Evolutionary conservation across 106 monocot species (phyloP).

Genomic region (Agapanthus africanus): DNA sequence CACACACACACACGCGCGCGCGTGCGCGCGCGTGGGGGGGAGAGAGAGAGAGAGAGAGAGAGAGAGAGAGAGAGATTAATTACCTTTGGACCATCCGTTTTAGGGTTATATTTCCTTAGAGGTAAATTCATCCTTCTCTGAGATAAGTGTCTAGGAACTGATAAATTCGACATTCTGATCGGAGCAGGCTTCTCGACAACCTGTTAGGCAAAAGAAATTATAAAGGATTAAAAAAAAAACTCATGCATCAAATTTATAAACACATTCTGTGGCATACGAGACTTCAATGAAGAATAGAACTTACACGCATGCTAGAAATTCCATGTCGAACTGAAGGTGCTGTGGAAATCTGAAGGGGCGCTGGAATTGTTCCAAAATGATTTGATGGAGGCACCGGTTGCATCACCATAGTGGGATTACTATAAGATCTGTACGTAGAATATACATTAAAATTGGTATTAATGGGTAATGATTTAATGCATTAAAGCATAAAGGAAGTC

Average conservation of each 20-base stretch:
- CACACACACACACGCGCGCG: too few relatives aligned
- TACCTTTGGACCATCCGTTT: conserved; percentile 63
- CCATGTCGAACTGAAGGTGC: background rate
- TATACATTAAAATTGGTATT: background rate
- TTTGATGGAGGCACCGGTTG: background rate
- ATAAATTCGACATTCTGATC: background rate
- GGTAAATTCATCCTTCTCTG: conserved; percentile 39
- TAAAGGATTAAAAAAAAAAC: background rate
- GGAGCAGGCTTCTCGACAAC: conserved; percentile 3
- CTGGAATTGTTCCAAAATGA: background rate
- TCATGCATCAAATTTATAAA: background rate
- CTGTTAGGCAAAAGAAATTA: conserved; percentile 2
- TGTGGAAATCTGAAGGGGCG: background rate
- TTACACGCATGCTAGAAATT: conserved; percentile 7
- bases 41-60: too few relatives aligned
- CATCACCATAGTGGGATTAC: background rate
- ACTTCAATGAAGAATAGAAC: background rate
- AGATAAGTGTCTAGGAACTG: conserved; percentile 8
- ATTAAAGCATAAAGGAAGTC: background rate
- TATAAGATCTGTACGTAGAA: background rate
- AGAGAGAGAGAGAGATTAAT: too few relatives aligned
- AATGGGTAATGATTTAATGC: background rate
- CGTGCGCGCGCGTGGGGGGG: too few relatives aligned
- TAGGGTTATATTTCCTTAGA: conserved; percentile 61
- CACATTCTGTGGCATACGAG: background rate